These are phyloP conservation scores for Rubia yunnanensis DNA, from an alignment of 257 asterid genomes.

Conservation along the genomic window DNA sequence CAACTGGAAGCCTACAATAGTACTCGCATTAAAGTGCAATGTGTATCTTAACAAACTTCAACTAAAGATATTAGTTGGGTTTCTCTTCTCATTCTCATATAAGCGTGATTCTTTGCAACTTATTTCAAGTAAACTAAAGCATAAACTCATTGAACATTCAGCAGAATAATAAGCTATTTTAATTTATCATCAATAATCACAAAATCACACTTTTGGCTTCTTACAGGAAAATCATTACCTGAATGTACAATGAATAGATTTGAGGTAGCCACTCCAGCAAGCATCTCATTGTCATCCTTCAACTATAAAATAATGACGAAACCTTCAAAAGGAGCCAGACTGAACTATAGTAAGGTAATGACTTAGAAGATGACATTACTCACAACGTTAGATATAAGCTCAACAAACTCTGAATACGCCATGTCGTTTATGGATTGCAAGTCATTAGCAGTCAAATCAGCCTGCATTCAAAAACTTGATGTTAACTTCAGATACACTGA, in stretches of 20 bases:
- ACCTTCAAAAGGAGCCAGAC: slow-evolving; percentile 14
- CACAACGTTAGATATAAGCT: slow-evolving; percentile 64
- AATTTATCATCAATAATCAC: not conserved
- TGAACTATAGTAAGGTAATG: slow-evolving; percentile 9
- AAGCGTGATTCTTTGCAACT: not conserved
- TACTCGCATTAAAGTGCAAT: not conserved
- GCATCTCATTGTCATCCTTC: slow-evolving; percentile 76
- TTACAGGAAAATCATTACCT: slow-evolving; percentile 93
- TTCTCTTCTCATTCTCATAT: not conserved
- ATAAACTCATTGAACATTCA: slow-evolving; percentile 1
- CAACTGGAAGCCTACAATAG: not conserved
- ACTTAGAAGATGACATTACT: not conserved
- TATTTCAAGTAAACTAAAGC: not conserved
- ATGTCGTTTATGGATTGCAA: slow-evolving; percentile 89
- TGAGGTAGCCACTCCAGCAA: slow-evolving; percentile 72
- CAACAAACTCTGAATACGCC: slow-evolving; percentile 66
- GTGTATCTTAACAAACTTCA: not conserved
- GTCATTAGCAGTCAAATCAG: slow-evolving; percentile 86
- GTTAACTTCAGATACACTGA: not conserved
- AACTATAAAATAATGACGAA: slow-evolving; percentile 36
- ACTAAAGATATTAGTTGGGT: not conserved
- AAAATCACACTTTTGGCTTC: slow-evolving; percentile 19
- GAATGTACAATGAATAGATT: slow-evolving; percentile 81
- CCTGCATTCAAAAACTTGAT: slow-evolving; percentile 38
- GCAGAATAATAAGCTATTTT: slow-evolving; percentile 4